Base-by-base conservation (phyloP, 768 basidiomycete species). In the Lenzites betulinus region DNA sequence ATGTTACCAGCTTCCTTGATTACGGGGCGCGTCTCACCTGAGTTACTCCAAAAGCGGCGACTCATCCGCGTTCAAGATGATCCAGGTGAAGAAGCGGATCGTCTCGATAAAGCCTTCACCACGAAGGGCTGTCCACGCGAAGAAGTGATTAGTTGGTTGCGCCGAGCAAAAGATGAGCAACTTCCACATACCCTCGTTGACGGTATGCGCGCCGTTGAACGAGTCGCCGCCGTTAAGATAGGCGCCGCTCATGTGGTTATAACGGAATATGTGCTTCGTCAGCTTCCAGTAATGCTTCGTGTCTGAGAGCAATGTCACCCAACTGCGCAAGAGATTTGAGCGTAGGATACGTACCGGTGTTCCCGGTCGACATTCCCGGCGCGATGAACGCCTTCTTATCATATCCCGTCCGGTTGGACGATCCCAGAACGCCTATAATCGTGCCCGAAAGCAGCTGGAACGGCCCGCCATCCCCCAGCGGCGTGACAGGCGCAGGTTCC, bases 61-160 rank as follows among this genome's bases (percentile, higher is more conserved):
- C 53, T 90, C 88, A 57, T 91, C 89, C 1, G 77, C 79, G 63
- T 90, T 92, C 42, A 92, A 74, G 20, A 91, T 83, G 36, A 90
- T 74, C 2, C 79, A 79, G 1, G 81, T 75, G 69, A 83, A 89
- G 74, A 90, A 92, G 25, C 82, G 76, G 46, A 90, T 83, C 54
- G 84, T 80, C 69, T 89, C 87, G 46, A 89, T 69, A 60, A 88
- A 83, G 5, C 74, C 72, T 59, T 83, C 80, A 1, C 77, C 78
- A 11, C 73, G 64, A 20, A 86, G 73, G 23, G 76, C 88, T 89
- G 43, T 6, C 15, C 4, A 11, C 30, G 30, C 30, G 30, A 33
- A 41, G 22, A 43, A 23, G 5, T 12, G 20, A 22, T 51, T 22
- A n/a, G n/a, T 26, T 8, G 12, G 7, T 30, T 23, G 38, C 20